Conservation (phyloP, 2,329 filamentous ascomycete genomes). For the Xylaria sp. region DNA sequence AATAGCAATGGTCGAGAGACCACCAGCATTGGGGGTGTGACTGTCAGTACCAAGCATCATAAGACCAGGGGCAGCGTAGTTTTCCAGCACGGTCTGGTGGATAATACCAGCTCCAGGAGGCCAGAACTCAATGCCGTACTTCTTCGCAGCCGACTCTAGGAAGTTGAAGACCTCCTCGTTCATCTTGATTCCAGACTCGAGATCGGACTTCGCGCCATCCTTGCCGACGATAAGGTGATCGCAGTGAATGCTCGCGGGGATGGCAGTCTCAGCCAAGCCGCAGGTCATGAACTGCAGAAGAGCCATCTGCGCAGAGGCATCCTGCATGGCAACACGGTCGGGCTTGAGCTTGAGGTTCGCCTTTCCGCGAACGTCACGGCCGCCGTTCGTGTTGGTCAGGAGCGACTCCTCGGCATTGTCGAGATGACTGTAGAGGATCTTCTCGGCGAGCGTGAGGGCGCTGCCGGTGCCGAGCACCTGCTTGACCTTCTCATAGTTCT, state of each 20-base stretch:
- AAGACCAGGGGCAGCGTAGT: slow-evolving; percentile 91
- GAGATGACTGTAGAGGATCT: slow-evolving; percentile 95
- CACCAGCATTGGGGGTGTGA: slow-evolving; percentile 96
- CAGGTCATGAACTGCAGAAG: slow-evolving; percentile 98
- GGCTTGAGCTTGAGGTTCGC: slow-evolving; percentile 96
- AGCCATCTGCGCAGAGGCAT: slow-evolving; percentile 97
- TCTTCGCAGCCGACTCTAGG: slow-evolving; percentile 83
- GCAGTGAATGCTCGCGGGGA: slow-evolving; percentile 96
- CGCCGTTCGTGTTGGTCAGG: slow-evolving; percentile 75
- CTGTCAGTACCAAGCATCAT: slow-evolving; percentile 99
- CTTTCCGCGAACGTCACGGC: slow-evolving; percentile 73
- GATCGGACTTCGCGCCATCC: slow-evolving; percentile 79
- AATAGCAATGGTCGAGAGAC: slow-evolving; percentile 87
- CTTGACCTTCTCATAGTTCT: slow-evolving; percentile 56
- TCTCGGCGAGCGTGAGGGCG: slow-evolving; percentile 84
- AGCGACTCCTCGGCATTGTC: slow-evolving; percentile 86
- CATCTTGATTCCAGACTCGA: slow-evolving; percentile 76
- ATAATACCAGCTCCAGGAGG: slow-evolving; percentile 91
- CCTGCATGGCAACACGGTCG: slow-evolving; percentile 97
- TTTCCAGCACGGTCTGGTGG: slow-evolving; percentile 95
- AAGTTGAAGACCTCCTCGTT: slow-evolving; percentile 99
- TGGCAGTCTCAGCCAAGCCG: slow-evolving; percentile 78
- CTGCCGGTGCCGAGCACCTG: slow-evolving; percentile 47
- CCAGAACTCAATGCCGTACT: slow-evolving; percentile 95
- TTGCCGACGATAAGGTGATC: slow-evolving; percentile 98